Conservation (phyloP, 169 alveolate species). For the Besnoitia besnoiti region DNA sequence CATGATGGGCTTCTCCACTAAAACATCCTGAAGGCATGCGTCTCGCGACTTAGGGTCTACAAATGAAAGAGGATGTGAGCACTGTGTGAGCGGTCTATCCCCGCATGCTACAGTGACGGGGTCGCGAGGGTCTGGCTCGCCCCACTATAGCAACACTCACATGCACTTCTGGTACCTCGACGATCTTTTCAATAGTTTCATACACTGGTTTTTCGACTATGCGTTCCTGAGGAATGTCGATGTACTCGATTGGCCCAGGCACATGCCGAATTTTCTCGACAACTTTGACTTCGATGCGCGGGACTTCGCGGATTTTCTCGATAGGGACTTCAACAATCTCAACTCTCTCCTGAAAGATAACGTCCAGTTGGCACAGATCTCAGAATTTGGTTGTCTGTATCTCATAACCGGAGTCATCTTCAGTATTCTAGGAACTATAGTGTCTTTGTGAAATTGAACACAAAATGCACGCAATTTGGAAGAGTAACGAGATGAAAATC, state of each 20-base stretch:
- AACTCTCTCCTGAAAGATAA: slow-evolving; percentile 29
- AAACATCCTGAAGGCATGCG: not conserved
- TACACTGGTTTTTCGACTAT: slow-evolving; percentile 67
- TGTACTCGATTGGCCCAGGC: slow-evolving; percentile 75
- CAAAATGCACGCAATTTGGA: too few species aligned
- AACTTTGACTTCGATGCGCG: slow-evolving; percentile 71
- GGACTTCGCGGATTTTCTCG: slow-evolving; percentile 73
- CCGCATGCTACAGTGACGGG: too few species aligned
- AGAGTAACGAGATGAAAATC: not conserved
- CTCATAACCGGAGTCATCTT: too few species aligned
- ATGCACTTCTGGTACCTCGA: slow-evolving; percentile 73
- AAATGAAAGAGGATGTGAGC: not conserved
- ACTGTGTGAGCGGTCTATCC: too few species aligned
- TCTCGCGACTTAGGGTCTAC: not conserved
- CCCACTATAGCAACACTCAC: too few species aligned
- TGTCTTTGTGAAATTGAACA: too few species aligned
- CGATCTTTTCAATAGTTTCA: slow-evolving; percentile 70
- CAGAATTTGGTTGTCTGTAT: too few species aligned
- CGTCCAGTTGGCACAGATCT: too few species aligned
- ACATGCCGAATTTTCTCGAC: slow-evolving; percentile 75
- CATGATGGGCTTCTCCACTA: slow-evolving; percentile 32
- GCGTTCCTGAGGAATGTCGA: slow-evolving; percentile 70
- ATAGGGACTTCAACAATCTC: slow-evolving; percentile 72
- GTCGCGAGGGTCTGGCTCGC: too few species aligned
- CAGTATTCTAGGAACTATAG: too few species aligned